Evolutionary conservation across 495 filamentous ascomycete species (phyloP).

Genomic region (Cercophora sp.): DNA sequence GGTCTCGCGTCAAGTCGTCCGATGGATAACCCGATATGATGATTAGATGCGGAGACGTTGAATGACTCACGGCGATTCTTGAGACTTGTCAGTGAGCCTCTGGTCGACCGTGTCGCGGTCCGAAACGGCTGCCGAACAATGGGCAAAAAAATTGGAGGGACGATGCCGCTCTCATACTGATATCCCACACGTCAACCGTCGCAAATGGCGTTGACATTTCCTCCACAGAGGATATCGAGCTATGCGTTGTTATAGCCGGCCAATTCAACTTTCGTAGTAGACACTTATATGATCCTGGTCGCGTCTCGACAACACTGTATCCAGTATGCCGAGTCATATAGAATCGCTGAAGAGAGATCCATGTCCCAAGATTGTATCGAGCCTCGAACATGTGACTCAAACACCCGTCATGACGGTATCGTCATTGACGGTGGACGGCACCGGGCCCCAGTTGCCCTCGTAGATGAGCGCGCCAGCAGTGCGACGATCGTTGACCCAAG

Average conservation of each 20-base stretch:
- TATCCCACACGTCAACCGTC: conserved; percentile 16
- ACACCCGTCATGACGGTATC: conserved; percentile 50
- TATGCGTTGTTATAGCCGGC: conserved; percentile 19
- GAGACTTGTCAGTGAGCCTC: no score
- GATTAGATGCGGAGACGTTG: conserved; percentile 16
- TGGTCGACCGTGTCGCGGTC: conserved; percentile 13
- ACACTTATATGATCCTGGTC: conserved; percentile 28
- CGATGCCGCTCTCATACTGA: conserved; percentile 11
- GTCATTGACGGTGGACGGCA: conserved; percentile 18
- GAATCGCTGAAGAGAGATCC: conserved; percentile 13
- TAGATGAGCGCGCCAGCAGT: conserved; percentile 84
- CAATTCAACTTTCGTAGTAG: conserved; percentile 23
- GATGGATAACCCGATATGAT: conserved; percentile 12
- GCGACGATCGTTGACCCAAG: conserved; percentile 70
- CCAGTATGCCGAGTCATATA: conserved; percentile 35
- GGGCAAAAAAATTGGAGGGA: conserved; percentile 7
- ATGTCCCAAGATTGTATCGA: conserved; percentile 18
- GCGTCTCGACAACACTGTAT: conserved; percentile 28
- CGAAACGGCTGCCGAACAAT: conserved; percentile 17
- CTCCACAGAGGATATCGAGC: conserved; percentile 30
- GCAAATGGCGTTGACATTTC: conserved; percentile 32
- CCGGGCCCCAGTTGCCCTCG: conserved; percentile 92
- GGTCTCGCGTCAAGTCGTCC: no score
- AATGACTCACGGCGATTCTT: no score
- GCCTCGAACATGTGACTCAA: conserved; percentile 20